phyloP scores from a whole-genome alignment of 2,329 filamentous ascomycete species.

The Arthroderma uncinatum region DNA sequence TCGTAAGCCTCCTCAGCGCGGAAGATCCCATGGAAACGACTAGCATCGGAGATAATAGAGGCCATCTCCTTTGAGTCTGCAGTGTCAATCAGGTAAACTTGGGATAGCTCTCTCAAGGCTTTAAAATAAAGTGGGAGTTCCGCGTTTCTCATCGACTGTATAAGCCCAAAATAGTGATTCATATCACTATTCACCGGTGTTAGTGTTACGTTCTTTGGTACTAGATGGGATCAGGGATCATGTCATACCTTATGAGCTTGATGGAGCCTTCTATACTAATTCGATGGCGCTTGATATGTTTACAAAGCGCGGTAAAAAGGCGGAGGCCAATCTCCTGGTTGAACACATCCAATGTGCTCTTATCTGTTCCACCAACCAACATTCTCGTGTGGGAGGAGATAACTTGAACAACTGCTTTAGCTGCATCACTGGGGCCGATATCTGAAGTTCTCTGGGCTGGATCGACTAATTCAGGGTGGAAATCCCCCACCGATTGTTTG shows the following conservation, averaged over 20 bases:
- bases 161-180: constrained; percentile 82
- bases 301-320: constrained; percentile 83
- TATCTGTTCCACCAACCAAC: constrained; percentile 89
- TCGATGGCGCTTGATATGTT: constrained; percentile 92
- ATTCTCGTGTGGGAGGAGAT: constrained; percentile 83
- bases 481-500: constrained; percentile 75
- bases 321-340: constrained; percentile 93
- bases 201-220: background rate
- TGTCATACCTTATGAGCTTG: constrained; percentile 60
- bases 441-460: constrained; percentile 28
- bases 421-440: constrained; percentile 63
- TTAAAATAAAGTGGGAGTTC: constrained; percentile 83
- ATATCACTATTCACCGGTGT: constrained; percentile 56
- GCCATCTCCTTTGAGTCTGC: constrained; percentile 88
- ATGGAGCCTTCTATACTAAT: constrained; percentile 82
- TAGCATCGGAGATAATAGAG: constrained; percentile 81
- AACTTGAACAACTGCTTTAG: constrained; percentile 68
- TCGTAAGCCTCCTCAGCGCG: constrained; percentile 94
- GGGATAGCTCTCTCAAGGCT: constrained; percentile 79
- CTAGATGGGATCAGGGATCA: background rate
- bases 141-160: constrained; percentile 67
- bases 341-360: constrained; percentile 96
- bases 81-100: constrained; percentile 87
- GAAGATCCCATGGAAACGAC: constrained; percentile 85
- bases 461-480: constrained; percentile 55